Conservation (phyloP, 2,329 filamentous ascomycete species). For the Fusarium austroafricanum region DNA sequence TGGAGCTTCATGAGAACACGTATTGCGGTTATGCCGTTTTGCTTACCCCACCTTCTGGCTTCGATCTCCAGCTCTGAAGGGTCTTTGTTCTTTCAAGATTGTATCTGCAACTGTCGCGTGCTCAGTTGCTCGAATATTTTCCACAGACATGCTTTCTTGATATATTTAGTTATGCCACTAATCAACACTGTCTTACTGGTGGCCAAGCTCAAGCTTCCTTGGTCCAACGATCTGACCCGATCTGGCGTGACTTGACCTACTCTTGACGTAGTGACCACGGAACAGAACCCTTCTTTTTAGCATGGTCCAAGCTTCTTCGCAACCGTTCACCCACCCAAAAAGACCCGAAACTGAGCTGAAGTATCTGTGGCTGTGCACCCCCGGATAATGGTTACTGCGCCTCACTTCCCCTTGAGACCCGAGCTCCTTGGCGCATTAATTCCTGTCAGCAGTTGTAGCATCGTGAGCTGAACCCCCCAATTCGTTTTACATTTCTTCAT, state of each 20-base stretch:
- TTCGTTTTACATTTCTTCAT: constrained; percentile 15
- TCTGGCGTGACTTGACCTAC: constrained; percentile 12
- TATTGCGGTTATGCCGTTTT: constrained; percentile 37
- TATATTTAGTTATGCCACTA: background rate
- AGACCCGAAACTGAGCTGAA: constrained; percentile 3
- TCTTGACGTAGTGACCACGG: constrained; percentile 26
- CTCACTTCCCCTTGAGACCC: constrained; percentile 32
- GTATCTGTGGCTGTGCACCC: constrained; percentile 41
- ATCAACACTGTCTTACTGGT: constrained; percentile 34
- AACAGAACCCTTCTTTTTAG: constrained; percentile 38
- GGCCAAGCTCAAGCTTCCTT: constrained; percentile 21
- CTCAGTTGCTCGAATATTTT: background rate
- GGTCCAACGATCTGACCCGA: constrained; percentile 18
- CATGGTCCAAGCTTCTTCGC: constrained; percentile 28
- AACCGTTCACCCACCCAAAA: constrained; percentile 17
- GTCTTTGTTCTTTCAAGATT: background rate
- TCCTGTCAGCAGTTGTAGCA: constrained; percentile 31
- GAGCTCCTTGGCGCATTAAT: constrained; percentile 23
- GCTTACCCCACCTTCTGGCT: constrained; percentile 28
- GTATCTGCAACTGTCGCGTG: constrained; percentile 17
- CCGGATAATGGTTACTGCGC: constrained; percentile 35
- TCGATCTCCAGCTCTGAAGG: constrained; percentile 5
- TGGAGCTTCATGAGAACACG: constrained; percentile 45
- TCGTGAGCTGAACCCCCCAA: constrained; percentile 21
- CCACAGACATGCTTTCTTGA: constrained; percentile 1